phyloP scores from a whole-genome alignment of 1,284 basidiomycete genomes.

The Chalciporus sp. region DNA sequence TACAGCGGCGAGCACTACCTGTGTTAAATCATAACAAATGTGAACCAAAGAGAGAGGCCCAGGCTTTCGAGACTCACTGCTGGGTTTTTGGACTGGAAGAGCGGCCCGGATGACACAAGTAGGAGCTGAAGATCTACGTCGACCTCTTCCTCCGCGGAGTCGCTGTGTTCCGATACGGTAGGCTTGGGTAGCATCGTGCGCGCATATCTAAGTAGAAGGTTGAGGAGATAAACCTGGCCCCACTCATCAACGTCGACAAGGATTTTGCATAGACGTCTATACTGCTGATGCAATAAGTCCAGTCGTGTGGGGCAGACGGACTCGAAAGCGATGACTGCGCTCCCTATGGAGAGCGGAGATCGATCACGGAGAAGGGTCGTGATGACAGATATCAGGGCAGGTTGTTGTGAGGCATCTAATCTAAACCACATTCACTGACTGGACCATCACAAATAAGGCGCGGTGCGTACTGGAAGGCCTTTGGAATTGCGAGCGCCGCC shows the following conservation, averaged over 20 bases:
- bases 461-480: constrained; percentile 74
- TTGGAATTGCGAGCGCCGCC: constrained; percentile 87
- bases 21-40: not conserved
- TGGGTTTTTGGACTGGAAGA: constrained; percentile 85
- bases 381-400: constrained; percentile 76
- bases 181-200: constrained; percentile 84
- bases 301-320: constrained; percentile 82
- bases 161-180: constrained; percentile 35
- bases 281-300: constrained; percentile 89
- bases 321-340: constrained; percentile 84
- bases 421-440: constrained; percentile 41
- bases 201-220: constrained; percentile 82
- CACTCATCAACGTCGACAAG: constrained; percentile 95
- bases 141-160: constrained; percentile 44
- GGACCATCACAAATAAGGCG: not conserved
- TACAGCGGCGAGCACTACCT: constrained; percentile 78
- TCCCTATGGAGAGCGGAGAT: constrained; percentile 87
- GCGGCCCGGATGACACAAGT: constrained; percentile 69
- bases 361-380: constrained; percentile 78
- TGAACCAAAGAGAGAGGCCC: not conserved
- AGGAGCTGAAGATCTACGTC: constrained; percentile 82
- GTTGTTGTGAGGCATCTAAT: constrained; percentile 72
- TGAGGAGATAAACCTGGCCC: constrained; percentile 86
- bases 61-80: constrained; percentile 54
- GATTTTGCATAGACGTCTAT: constrained; percentile 80